Conservation (phyloP, 257 asterid species). For the Solanum infundibuliforme region DNA sequence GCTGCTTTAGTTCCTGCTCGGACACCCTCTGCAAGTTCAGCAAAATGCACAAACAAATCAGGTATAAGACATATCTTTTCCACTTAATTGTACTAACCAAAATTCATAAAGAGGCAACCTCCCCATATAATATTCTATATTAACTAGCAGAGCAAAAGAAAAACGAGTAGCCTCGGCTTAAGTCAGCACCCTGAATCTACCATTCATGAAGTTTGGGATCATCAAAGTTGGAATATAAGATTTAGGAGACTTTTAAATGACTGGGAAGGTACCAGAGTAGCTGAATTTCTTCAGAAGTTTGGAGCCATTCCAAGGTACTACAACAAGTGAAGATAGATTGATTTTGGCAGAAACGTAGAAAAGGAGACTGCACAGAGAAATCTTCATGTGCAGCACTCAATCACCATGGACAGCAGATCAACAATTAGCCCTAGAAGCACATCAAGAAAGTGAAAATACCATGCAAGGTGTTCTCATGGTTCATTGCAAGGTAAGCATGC, state of each 20-base stretch:
- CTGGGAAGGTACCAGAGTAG: neutral
- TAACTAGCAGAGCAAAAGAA: neutral
- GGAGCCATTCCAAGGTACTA: neutral
- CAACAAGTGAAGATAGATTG: neutral
- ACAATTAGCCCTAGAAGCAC: neutral
- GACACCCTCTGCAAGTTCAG: conserved; percentile 44
- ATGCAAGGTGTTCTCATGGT: neutral
- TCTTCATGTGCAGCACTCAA: neutral
- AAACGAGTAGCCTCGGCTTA: neutral
- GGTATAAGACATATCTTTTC: neutral
- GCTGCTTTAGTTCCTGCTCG: conserved; percentile 65
- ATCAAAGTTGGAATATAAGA: neutral
- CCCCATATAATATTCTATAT: neutral
- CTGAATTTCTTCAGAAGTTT: neutral
- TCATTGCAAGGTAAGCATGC: neutral
- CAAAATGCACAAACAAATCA: neutral
- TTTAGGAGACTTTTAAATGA: neutral
- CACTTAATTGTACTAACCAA: neutral
- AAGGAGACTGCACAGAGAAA: neutral
- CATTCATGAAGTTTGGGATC: neutral
- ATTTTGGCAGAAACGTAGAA: neutral
- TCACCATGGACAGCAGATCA: neutral
- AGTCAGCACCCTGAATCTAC: neutral
- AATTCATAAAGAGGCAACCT: neutral
- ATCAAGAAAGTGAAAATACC: neutral